phyloP scores from a whole-genome alignment of 2,329 filamentous ascomycete species.

The Penicillium hesseltinei region DNA sequence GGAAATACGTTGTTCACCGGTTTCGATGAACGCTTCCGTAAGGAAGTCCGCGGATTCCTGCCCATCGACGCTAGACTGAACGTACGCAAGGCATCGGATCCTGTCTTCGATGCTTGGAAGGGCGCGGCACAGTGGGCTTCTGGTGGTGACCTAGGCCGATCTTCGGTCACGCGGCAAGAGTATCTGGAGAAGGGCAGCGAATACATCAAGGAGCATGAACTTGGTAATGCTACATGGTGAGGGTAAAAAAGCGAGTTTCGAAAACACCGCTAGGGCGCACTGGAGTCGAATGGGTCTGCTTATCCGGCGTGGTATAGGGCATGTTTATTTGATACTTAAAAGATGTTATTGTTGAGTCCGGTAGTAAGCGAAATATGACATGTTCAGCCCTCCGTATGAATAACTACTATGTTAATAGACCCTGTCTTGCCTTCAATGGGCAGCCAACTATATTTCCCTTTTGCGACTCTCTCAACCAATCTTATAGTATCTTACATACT shows the following conservation, averaged over 20 bases:
- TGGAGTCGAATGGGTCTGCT: conserved; percentile 18
- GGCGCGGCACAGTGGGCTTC: conserved; percentile 83
- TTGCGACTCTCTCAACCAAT: too few relatives aligned
- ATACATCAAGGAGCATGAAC: conserved; percentile 68
- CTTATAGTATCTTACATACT: too few relatives aligned
- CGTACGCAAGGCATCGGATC: conserved; percentile 71
- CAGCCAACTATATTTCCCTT: background rate
- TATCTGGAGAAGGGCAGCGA: conserved; percentile 90
- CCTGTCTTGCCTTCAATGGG: background rate
- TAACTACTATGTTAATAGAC: background rate
- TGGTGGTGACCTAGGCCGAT: conserved; percentile 56
- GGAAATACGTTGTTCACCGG: conserved; percentile 82
- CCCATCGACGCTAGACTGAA: conserved; percentile 66
- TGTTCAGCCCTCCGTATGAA: background rate
- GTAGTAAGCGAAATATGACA: conserved; percentile 3
- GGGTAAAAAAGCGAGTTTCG: background rate
- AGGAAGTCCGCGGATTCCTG: conserved; percentile 70
- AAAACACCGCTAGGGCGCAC: conserved; percentile 20
- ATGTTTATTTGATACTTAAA: conserved; percentile 9
- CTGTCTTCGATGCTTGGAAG: conserved; percentile 85
- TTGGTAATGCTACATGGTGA: conserved; percentile 38
- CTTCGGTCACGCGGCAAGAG: conserved; percentile 74
- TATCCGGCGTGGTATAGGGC: conserved; percentile 9
- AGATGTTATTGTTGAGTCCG: background rate
- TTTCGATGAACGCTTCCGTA: conserved; percentile 77